Base-by-base conservation (phyloP, 768 basidiomycete genomes). In the Mycena olivaceomarginata region DNA sequence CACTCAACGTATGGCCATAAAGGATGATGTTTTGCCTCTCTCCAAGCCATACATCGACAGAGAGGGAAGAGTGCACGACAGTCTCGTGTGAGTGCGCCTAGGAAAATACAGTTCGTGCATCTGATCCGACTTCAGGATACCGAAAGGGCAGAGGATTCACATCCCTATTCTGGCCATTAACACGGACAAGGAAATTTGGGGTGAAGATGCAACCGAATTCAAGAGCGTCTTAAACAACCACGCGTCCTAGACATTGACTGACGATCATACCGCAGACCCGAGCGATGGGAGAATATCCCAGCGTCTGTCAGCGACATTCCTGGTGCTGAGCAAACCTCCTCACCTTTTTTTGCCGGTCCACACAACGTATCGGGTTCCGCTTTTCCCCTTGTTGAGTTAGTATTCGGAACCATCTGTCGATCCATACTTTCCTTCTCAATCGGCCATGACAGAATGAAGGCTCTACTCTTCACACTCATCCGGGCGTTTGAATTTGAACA, bases 361-460 rank as follows among this genome's bases (percentile, higher is more conserved):
- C 88, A 89, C 25, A 88, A 92, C 0, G 94, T 76, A 94, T 94
- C 45, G 93, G 93, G 0, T 94, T 91, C 81, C 90, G 92, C 10
- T 94, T 94, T 80, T 87, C 94, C n/a, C n/a, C 82, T 94, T n/a
- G 85, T 90, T n/a, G 92, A 93, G 92, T 74, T 2, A 57, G 66
- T 45, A 45, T 45, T 65, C 13, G 1, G 15, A 4, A 48, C 13
- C 13, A n/a, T 37, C 22, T 53, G 16, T 46, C 18, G 5, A 39
- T 56, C n/a, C 39, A 13, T 59, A 7, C 2, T 45, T 45, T 7
- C 10, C 11, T 16, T 39, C 64, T 65, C 37, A 67, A 43, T 37
- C 15, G 20, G 31, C 11, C 13, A 12, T 18, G 11, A 37, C 25
- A 74, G 73, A 43, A 92, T 72, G 83, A 89, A 89, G 72, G 87